phyloP scores from a whole-genome alignment of 345 rosid genomes.

The Camelina sativa region DNA sequence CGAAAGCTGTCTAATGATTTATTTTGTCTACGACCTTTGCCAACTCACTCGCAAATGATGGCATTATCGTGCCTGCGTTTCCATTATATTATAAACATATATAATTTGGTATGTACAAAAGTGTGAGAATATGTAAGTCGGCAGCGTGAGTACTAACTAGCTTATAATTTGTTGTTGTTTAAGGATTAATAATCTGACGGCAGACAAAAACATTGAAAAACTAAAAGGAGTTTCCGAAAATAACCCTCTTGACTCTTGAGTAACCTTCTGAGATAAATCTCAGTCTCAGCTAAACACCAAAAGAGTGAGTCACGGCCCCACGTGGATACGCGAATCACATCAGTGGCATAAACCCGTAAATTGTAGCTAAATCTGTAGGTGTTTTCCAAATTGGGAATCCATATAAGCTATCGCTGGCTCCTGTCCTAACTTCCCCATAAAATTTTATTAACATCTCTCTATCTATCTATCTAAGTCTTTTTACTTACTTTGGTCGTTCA shows the following conservation, averaged over 20 bases:
- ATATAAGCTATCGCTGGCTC: constrained; percentile 33
- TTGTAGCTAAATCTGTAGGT: constrained; percentile 13
- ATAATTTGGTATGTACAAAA: neutral
- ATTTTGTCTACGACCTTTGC: neutral
- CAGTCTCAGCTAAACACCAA: constrained; percentile 25
- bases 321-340: constrained; percentile 40
- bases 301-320: constrained; percentile 47
- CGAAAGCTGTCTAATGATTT: constrained; percentile 5
- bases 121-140: neutral
- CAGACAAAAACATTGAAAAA: neutral
- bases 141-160: neutral
- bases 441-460: neutral
- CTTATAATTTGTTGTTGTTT: neutral
- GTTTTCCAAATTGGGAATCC: constrained; percentile 17
- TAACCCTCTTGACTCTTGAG: neutral
- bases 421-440: constrained; percentile 18
- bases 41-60: too few relatives aligned
- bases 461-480: neutral
- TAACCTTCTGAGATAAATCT: neutral
- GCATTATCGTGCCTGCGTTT: too few relatives aligned
- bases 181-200: constrained; percentile 31
- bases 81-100: too few relatives aligned
- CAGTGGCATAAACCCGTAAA: constrained; percentile 44
- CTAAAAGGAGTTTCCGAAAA: neutral
- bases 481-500: neutral